phyloP scores from a whole-genome alignment of 169 alveolate genomes.

The Plasmodium knowlesi region DNA sequence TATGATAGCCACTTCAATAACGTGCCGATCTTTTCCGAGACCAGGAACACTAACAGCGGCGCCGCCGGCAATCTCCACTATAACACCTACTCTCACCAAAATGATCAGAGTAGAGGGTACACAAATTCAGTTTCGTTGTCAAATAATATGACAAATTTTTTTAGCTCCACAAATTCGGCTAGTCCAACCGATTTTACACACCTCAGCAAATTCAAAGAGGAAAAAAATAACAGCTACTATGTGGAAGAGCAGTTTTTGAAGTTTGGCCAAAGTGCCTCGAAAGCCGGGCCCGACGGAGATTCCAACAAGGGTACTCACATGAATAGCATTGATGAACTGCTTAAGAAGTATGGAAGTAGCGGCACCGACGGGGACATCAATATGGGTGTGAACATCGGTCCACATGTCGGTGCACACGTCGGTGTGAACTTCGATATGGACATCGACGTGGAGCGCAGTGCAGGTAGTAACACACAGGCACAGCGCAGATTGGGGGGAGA shows the following conservation, averaged over 20 bases:
- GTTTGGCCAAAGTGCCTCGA: not conserved
- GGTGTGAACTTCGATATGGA: too few species aligned
- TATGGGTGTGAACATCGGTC: too few species aligned
- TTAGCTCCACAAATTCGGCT: constrained; percentile 1
- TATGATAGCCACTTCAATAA: constrained; percentile 23
- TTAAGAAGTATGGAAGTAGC: not conserved
- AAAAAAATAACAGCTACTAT: not conserved
- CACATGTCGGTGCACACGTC: too few species aligned
- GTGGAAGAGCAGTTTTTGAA: constrained; percentile 21
- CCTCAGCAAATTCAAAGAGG: not conserved
- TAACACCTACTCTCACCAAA: not conserved
- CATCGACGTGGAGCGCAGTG: too few species aligned
- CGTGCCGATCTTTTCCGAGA: not conserved
- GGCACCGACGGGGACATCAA: not conserved
- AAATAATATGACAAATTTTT: constrained; percentile 1
- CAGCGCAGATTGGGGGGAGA: not conserved
- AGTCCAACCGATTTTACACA: not conserved
- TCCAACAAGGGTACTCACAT: not conserved
- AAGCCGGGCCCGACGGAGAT: not conserved
- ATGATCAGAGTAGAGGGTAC: constrained; percentile 17
- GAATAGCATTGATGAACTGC: constrained; percentile 13
- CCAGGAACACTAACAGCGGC: not conserved
- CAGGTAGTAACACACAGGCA: not conserved
- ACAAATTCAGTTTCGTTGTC: constrained; percentile 5
- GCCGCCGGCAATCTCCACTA: not conserved